A percentile compares a stretch with the other conserved stretches of the same genome.
Conservation (phyloP, 805 yeast genomes). For the Kodamaea neixiangensis region DNA sequence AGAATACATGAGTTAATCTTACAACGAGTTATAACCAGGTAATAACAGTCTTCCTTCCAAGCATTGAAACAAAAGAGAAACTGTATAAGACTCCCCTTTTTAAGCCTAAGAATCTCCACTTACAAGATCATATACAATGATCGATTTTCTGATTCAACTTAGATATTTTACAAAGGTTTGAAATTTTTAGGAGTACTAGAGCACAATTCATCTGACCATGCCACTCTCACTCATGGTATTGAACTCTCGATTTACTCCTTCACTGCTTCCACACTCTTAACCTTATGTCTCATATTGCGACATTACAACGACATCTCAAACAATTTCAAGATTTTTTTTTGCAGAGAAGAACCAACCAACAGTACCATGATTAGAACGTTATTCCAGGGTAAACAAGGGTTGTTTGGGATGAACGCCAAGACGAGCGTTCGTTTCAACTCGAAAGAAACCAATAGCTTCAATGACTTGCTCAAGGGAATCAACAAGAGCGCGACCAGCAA, state of each 20-base stretch:
- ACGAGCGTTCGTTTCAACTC: conserved; percentile 10
- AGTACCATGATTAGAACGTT: not conserved
- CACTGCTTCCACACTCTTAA: not conserved
- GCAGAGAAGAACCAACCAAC: not conserved
- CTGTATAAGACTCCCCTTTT: too few species aligned
- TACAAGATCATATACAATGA: too few species aligned
- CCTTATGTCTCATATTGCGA: not conserved
- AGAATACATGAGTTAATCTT: too few species aligned
- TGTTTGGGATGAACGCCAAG: not conserved
- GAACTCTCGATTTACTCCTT: too few species aligned
- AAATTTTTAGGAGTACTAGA: too few species aligned
- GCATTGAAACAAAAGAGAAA: too few species aligned
- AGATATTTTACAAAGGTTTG: too few species aligned
- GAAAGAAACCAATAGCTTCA: conserved; percentile 6
- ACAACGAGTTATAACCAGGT: too few species aligned
- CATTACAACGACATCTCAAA: not conserved
- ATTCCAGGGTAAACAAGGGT: not conserved
- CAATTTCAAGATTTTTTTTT: not conserved
- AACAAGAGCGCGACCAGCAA: conserved; percentile 8
- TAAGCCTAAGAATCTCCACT: not conserved
- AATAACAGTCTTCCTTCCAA: too few species aligned
- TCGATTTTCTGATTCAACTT: too few species aligned
- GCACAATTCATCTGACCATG: too few species aligned
- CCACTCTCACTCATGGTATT: too few species aligned
- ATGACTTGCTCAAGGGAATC: conserved; percentile 11